These are phyloP conservation scores for Mortierella sp. DNA, from an alignment of 371 early-diverging fungal species.

Conservation along the genomic window DNA sequence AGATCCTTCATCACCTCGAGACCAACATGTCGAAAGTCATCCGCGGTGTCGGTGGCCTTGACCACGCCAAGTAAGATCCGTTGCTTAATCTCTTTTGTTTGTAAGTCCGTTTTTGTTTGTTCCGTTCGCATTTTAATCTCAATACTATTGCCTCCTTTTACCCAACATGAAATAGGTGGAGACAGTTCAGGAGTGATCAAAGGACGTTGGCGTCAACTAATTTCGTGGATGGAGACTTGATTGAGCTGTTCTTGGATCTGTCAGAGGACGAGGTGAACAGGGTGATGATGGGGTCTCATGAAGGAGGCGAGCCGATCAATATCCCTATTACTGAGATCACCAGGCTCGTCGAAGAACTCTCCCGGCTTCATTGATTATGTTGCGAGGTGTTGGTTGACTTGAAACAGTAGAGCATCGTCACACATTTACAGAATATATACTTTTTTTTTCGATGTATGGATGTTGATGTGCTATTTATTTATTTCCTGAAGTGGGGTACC, in stretches of 20 bases:
- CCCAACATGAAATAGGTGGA: conserved; percentile 63
- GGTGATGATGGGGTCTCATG: conserved; percentile 63
- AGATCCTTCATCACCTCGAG: conserved; percentile 76
- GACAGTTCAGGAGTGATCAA: conserved; percentile 72
- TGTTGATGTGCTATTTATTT: neutral
- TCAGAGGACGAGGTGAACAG: conserved; percentile 72
- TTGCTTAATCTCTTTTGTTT: neutral
- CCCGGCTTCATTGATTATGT: conserved; percentile 51
- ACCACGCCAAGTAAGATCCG: conserved; percentile 72
- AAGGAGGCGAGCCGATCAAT: conserved; percentile 24
- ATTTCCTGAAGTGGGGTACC: conserved; percentile 10
- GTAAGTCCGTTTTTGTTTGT: neutral
- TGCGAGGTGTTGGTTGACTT: neutral
- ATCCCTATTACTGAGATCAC: conserved; percentile 55
- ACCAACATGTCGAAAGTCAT: conserved; percentile 69
- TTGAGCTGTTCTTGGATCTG: conserved; percentile 84
- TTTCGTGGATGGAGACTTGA: conserved; percentile 92
- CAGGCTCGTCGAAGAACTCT: conserved; percentile 62
- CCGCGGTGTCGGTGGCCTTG: conserved; percentile 71
- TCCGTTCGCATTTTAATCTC: neutral
- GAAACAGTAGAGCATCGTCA: neutral
- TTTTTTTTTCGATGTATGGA: neutral
- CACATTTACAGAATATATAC: neutral
- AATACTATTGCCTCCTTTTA: neutral
- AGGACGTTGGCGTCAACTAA: conserved; percentile 62